Base-by-base conservation (phyloP, 1,284 basidiomycete species). In the Irpex sp. region DNA sequence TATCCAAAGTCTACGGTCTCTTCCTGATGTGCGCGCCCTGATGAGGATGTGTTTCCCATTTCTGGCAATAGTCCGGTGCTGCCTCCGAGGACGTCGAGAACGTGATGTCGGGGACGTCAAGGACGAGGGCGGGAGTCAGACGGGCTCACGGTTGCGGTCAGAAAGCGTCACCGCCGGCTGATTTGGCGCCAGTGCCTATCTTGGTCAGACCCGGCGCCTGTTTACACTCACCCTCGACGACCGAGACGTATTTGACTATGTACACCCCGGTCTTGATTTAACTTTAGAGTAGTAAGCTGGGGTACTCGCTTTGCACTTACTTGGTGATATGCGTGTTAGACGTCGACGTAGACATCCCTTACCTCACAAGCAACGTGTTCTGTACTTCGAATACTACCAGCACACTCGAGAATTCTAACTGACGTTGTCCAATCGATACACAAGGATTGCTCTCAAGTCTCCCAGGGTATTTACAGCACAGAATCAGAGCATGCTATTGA, bases 1-100 rank as follows among this genome's bases (percentile, higher is more conserved):
- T 85, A 83, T 61, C 97, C 97, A 67, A 88, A 85, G 81, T 96
- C 87, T 75, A 91, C 84, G 64, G 88, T 79, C 71, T 92, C 90
- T 69, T 93, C 90, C 66, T 90, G 86, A 69, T 87, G 86, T 55
- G 81, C 79, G 61, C 86, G 83, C 63, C 85, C 84, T 37, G 89
- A 90, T 50, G 90, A 91, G 65, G 87, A 81, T 66, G 84, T 84
- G 77, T 93, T 93, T 70, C 91, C 91, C 92, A 93, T 93, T 57
- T 17, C 60, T 8, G 70, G 92, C 91, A 90, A 93, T 93, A 17
- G 43, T 58, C 9, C 37, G 33, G 17, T 54, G 47, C 37, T 33
- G 50, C 43, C 11, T 51, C 17, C 17, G 56, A 36, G 35, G 36
- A 19, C 54, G 47, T 19, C 50, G 60, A 33, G 63, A 50, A 36